These are phyloP conservation scores for Fraxinus baroniana DNA, from an alignment of 305 asterid genomes.

Conservation along the genomic window DNA sequence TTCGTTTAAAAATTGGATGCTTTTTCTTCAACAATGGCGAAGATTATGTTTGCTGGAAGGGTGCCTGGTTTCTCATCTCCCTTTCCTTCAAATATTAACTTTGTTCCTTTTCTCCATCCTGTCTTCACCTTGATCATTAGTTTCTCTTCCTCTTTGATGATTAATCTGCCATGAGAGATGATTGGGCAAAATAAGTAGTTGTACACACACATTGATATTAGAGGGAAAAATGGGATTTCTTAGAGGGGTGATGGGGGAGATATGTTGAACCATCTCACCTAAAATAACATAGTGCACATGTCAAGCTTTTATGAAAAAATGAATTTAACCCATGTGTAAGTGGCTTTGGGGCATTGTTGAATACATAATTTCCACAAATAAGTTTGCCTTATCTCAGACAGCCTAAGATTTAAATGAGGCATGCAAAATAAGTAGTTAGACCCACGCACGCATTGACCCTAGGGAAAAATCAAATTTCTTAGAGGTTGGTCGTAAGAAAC, in stretches of 20 bases:
- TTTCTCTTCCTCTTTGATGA: constrained; percentile 70
- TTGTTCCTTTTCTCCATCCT: constrained; percentile 91
- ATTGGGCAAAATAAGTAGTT: neutral
- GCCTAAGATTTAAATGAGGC: neutral
- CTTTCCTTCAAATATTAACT: constrained; percentile 84
- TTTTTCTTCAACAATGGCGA: constrained; percentile 66
- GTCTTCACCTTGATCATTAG: constrained; percentile 70
- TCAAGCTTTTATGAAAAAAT: neutral
- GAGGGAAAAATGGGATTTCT: neutral
- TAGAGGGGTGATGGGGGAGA: neutral
- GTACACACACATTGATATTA: neutral
- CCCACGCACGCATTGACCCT: neutral
- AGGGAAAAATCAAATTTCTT: neutral
- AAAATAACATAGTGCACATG: neutral
- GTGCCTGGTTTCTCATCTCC: constrained; percentile 89
- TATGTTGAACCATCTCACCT: too few species aligned
- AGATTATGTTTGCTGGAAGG: constrained; percentile 76
- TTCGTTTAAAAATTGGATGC: constrained; percentile 63
- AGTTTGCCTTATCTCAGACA: neutral
- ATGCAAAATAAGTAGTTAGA: neutral
- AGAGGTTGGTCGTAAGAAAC: neutral
- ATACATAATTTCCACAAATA: too few species aligned
- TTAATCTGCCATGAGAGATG: too few species aligned
- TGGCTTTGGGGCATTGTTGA: neutral
- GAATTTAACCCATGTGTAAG: neutral